Evolutionary conservation across 768 basidiomycete species (phyloP), one percentile per base, ranked within the genome.

Genomic region (Cyclocybe cylindracea): DNA sequence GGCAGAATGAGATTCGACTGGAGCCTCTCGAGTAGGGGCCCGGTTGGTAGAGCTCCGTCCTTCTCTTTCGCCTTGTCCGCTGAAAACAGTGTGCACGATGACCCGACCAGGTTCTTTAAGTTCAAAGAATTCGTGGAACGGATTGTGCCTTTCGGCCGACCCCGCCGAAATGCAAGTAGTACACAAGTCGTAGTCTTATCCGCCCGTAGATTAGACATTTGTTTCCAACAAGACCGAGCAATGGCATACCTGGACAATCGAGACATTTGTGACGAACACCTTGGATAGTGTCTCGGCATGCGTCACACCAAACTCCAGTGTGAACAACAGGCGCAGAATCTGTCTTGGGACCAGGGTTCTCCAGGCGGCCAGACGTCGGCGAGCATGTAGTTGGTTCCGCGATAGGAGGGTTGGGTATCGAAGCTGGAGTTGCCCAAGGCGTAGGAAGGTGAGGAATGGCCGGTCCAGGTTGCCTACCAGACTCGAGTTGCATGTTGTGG

Each of bases 261-360:
- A 90, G 67, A 61, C 91, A 94, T 67, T 93, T 94, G 66, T 90
- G 85, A 39, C 92, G 77, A 48, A 83, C 64, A 9, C 91, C 91
- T 49, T 78, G 70, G 36, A 93, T 75, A 3, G 67, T 77, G 16
- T 67, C 57, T 5, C 76, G 57, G 66, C 91, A 94, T 11, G 58
- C 59, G 65, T 94, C 87, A 65, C 91, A 94, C 7, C 75, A 41
- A n/a, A 90, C 70, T 29, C 78, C 78, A 32, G 45, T 62, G 63
- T 91, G 88, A 36, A 85, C 65, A n/a, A 74, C 69, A 7, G 68
- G 70, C 9, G 63, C 60, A 10, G 62, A 55, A 18, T 61, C 24
- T 24, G 24, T 5, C 3, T 24, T 24, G 5, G 4, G 24, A 24
- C 24, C 24, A 24, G 24, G 24, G 24, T 24, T 24, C 24, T 24